Evolutionary conservation across 495 filamentous ascomycete species (phyloP).

Genomic region (Haplographium delicatum): DNA sequence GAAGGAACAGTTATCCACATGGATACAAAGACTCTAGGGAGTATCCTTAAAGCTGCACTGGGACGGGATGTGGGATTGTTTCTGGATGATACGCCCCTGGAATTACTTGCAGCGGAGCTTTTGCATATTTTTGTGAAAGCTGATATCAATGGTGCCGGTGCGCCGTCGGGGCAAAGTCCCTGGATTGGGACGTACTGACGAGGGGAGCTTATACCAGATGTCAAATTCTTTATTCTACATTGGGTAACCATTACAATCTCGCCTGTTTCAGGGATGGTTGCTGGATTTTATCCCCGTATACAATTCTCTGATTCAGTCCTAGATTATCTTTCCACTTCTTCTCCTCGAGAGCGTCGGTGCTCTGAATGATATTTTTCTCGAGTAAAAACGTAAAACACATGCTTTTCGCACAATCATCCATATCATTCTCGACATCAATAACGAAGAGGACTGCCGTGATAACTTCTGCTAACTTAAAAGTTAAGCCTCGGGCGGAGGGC

Average conservation of each 20-base stretch:
- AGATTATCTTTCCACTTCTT: neutral
- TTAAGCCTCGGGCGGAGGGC: conserved; percentile 14
- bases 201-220: no score
- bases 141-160: conserved; percentile 18
- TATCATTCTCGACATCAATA: neutral
- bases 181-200: conserved; percentile 18
- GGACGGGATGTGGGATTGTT: conserved; percentile 1
- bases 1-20: conserved; percentile 16
- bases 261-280: no score
- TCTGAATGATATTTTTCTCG: neutral
- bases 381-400: neutral
- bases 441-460: conserved; percentile 4
- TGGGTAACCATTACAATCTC: no score
- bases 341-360: neutral
- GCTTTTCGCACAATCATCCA: neutral
- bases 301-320: neutral
- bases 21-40: conserved; percentile 7
- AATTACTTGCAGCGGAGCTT: conserved; percentile 8
- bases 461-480: conserved; percentile 2
- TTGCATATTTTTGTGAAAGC: conserved; percentile 17
- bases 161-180: conserved; percentile 10
- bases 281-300: neutral
- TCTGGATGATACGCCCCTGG: conserved; percentile 7
- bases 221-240: no score
- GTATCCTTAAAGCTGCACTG: conserved; percentile 7